phyloP scores from a whole-genome alignment of 352 stramenopile genomes.

The Phytophthora pseudosyringae region DNA sequence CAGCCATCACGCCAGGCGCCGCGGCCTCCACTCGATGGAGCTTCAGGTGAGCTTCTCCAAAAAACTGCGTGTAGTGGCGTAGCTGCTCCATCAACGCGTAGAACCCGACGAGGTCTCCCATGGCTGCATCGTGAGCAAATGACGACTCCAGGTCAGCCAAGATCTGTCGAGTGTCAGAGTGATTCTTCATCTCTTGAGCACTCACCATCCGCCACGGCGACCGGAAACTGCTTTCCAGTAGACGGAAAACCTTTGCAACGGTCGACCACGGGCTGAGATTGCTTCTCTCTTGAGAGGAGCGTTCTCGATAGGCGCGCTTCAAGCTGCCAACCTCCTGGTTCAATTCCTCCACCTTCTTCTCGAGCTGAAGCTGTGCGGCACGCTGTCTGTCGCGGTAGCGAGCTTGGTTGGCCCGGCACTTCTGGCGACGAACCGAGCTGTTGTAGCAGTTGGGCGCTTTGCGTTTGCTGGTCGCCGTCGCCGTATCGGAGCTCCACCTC shows the following conservation, averaged over 20 bases:
- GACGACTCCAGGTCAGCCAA: constrained; percentile 7
- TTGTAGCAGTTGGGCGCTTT: neutral
- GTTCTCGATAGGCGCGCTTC: neutral
- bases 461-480: constrained; percentile 2
- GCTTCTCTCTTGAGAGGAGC: constrained; percentile 1
- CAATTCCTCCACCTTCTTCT: constrained; percentile 7
- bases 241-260: constrained; percentile 15
- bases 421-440: constrained; percentile 7
- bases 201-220: constrained; percentile 9
- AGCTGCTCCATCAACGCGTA: neutral
- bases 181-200: constrained; percentile 7
- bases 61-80: constrained; percentile 12
- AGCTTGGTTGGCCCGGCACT: constrained; percentile 31
- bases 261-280: constrained; percentile 23
- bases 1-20: neutral
- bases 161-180: constrained; percentile 11
- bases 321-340: constrained; percentile 6
- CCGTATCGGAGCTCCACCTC: neutral
- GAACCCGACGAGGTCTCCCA: constrained; percentile 5
- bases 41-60: constrained; percentile 6
- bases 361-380: constrained; percentile 3
- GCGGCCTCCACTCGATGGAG: constrained; percentile 6
- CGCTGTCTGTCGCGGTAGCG: constrained; percentile 33
- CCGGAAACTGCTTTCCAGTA: constrained; percentile 20
- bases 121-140: constrained; percentile 11